A percentile compares a stretch with the other conserved stretches of the same genome.
These are phyloP conservation scores for Anisodus acutangulus DNA, from an alignment of 257 asterid genomes.

Conservation along the genomic window DNA sequence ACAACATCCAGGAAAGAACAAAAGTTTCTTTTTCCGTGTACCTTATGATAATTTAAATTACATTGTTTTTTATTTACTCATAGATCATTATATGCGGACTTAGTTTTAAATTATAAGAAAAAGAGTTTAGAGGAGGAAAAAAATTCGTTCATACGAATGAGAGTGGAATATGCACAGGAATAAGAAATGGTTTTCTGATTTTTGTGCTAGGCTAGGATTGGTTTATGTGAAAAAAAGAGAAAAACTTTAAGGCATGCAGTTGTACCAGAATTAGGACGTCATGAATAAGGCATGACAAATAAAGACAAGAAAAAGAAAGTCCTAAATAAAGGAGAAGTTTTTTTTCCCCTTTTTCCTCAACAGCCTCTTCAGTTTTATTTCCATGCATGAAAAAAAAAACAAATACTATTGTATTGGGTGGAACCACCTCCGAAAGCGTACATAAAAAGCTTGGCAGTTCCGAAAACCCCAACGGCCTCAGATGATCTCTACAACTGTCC, in stretches of 20 bases:
- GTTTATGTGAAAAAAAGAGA: background rate
- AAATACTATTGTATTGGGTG: background rate
- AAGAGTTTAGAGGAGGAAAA: background rate
- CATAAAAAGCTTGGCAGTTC: no score
- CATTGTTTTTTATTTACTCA: background rate
- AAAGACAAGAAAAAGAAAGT: slow-evolving; percentile 23
- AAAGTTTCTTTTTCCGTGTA: background rate
- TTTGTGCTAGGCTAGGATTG: slow-evolving; percentile 1
- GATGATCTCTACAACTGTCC: no score
- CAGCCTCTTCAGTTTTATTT: slow-evolving; percentile 6
- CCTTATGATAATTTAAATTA: background rate
- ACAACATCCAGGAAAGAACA: background rate
- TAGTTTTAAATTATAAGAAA: background rate
- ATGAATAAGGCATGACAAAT: slow-evolving; percentile 25
- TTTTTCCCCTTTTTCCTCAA: slow-evolving; percentile 5
- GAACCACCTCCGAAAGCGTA: no score
- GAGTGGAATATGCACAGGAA: background rate
- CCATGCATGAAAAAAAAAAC: background rate
- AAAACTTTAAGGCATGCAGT: slow-evolving; percentile 24
- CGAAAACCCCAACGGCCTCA: no score
- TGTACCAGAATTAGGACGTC: slow-evolving; percentile 23
- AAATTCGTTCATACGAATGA: background rate
- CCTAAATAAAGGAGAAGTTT: background rate
- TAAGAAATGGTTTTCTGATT: background rate
- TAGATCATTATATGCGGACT: background rate